phyloP scores from a whole-genome alignment of 352 stramenopile genomes.

The Pythium plurisporium region DNA sequence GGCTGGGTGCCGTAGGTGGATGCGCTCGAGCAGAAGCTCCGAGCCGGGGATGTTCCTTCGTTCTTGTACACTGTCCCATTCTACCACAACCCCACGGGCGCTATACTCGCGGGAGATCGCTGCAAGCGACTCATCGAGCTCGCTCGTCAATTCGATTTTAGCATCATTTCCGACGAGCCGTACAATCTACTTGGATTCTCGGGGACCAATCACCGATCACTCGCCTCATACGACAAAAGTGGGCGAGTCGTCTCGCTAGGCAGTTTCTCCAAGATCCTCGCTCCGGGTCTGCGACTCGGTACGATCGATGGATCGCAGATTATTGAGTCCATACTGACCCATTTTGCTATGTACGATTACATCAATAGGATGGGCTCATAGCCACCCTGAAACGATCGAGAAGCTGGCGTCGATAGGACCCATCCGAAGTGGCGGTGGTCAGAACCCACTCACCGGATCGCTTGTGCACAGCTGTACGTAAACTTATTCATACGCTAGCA shows the following conservation, averaged over 20 bases:
- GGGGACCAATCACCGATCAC: conserved; percentile 36
- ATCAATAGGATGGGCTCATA: conserved; percentile 59
- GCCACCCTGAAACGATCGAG: conserved; percentile 50
- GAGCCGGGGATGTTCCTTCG: conserved; percentile 60
- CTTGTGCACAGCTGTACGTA: conserved; percentile 70
- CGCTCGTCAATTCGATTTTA: conserved; percentile 74
- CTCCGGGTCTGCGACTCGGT: conserved; percentile 87
- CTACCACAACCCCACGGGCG: conserved; percentile 92
- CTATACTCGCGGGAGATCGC: conserved; percentile 60
- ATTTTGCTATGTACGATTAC: no score
- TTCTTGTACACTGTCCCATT: conserved; percentile 93
- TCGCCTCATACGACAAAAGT: conserved; percentile 63
- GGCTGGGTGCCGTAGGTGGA: conserved; percentile 31
- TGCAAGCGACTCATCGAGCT: conserved; percentile 76
- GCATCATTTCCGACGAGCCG: conserved; percentile 90
- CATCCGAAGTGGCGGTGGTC: conserved; percentile 86
- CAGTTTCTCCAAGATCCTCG: conserved; percentile 95
- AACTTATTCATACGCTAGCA: not conserved
- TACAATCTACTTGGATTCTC: conserved; percentile 91
- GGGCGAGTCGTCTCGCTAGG: conserved; percentile 80
- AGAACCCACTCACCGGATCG: conserved; percentile 87
- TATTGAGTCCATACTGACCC: no score
- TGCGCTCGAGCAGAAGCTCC: conserved; percentile 62
- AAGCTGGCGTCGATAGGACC: conserved; percentile 62
- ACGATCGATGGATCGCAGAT: conserved; percentile 18